Conservation (phyloP, 2,329 filamentous ascomycete species). For the Fusarium hostae region DNA sequence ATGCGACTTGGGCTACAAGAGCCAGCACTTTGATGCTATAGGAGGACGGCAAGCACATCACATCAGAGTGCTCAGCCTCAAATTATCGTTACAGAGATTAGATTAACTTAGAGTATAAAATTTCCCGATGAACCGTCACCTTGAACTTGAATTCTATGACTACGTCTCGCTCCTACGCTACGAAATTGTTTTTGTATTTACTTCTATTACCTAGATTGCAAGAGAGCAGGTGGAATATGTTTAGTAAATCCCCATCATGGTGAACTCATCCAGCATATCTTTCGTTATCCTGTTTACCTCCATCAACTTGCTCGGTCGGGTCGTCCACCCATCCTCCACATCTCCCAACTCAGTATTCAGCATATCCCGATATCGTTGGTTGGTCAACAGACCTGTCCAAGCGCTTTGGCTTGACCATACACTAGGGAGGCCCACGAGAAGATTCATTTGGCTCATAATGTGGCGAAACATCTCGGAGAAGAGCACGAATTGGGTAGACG, state of each 20-base stretch:
- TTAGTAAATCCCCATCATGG: constrained; percentile 40
- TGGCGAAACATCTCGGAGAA: constrained; percentile 45
- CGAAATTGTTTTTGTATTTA: neutral
- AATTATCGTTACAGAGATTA: constrained; percentile 12
- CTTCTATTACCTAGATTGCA: neutral
- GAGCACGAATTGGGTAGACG: constrained; percentile 43
- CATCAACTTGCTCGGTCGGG: constrained; percentile 33
- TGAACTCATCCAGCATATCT: constrained; percentile 36
- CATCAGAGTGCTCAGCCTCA: neutral
- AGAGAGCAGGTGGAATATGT: neutral
- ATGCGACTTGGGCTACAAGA: constrained; percentile 5
- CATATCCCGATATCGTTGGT: constrained; percentile 36
- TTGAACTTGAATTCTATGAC: neutral
- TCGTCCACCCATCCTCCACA: constrained; percentile 39
- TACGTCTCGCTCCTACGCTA: neutral
- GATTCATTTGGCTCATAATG: constrained; percentile 41
- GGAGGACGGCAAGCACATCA: neutral
- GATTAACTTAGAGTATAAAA: constrained; percentile 38
- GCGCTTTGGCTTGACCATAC: constrained; percentile 35
- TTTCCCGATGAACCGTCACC: neutral
- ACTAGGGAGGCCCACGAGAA: constrained; percentile 43
- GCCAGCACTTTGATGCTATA: neutral
- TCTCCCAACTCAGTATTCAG: constrained; percentile 43
- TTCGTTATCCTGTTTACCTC: constrained; percentile 35
- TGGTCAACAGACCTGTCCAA: constrained; percentile 42